phyloP scores from a whole-genome alignment of 2,329 filamentous ascomycete species.

The Cladophialophora immunda region DNA sequence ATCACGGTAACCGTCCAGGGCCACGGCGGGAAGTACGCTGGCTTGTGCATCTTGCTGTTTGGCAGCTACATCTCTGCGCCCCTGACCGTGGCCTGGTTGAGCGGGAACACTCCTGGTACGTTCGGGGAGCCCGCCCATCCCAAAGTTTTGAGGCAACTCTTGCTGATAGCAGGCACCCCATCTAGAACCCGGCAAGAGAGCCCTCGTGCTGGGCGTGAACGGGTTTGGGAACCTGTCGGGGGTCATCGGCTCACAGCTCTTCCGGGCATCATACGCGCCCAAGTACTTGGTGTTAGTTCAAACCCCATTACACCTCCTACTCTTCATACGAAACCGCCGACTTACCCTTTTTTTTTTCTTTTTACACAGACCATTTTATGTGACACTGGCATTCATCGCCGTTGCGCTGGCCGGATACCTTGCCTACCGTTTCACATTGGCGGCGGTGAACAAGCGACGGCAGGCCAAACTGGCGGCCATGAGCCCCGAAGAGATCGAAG shows the following conservation, averaged over 20 bases:
- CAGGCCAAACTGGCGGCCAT: slow-evolving; percentile 36
- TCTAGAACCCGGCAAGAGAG: slow-evolving; percentile 60
- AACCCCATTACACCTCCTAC: not conserved
- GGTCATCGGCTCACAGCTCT: slow-evolving; percentile 60
- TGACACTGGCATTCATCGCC: slow-evolving; percentile 45
- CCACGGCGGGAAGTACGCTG: slow-evolving; percentile 55
- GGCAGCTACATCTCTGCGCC: slow-evolving; percentile 60
- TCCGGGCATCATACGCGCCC: slow-evolving; percentile 45
- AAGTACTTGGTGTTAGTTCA: slow-evolving; percentile 41
- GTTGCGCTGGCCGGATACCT: slow-evolving; percentile 46
- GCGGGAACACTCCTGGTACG: slow-evolving; percentile 57
- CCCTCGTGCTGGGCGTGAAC: slow-evolving; percentile 63
- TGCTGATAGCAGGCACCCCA: not conserved
- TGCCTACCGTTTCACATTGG: slow-evolving; percentile 43
- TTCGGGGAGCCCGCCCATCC: not conserved
- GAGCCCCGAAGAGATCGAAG: slow-evolving; percentile 39
- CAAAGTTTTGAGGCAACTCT: not conserved
- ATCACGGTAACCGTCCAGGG: slow-evolving; percentile 60
- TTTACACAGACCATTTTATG: slow-evolving; percentile 43
- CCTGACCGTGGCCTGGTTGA: slow-evolving; percentile 64
- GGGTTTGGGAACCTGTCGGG: slow-evolving; percentile 62
- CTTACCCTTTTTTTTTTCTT: too few species aligned
- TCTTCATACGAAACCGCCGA: not conserved
- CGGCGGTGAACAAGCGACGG: slow-evolving; percentile 41
- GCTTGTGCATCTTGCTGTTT: slow-evolving; percentile 58